phyloP scores from a whole-genome alignment of 202 grass and related monocot species.

The Cymbopogon flexuosus region DNA sequence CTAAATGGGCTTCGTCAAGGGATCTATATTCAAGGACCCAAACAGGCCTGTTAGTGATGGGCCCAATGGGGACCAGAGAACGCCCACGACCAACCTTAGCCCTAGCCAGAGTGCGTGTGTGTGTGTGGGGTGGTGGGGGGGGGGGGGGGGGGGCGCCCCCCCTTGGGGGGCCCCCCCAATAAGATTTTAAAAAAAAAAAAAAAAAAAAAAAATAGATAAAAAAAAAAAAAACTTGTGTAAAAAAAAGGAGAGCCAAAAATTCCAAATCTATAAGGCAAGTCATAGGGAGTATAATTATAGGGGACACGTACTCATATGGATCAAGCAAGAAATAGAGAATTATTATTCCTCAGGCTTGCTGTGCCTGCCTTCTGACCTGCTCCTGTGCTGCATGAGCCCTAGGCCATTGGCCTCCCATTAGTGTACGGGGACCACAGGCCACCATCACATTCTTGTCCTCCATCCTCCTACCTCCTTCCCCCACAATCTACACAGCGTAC shows the following conservation, averaged over 20 bases:
- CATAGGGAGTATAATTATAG: no score
- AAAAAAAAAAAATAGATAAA: not conserved
- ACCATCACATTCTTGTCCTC: not conserved
- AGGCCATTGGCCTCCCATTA: not conserved
- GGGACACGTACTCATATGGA: not conserved
- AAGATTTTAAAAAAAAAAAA: not conserved
- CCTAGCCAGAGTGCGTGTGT: no score
- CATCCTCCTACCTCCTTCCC: not conserved
- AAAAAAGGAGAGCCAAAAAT: not conserved
- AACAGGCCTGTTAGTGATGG: not conserved
- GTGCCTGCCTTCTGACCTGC: no score
- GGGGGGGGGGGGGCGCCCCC: no score
- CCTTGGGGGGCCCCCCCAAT: no score
- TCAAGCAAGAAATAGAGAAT: not conserved
- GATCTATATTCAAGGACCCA: not conserved
- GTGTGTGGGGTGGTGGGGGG: no score
- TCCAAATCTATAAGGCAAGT: not conserved
- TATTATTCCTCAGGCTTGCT: not conserved
- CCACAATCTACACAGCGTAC: no score
- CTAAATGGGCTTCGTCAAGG: not conserved
- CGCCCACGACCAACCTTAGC: no score
- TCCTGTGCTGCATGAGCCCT: not conserved
- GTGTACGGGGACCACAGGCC: not conserved
- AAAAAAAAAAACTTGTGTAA: not conserved
- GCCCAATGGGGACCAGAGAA: not conserved